Evolutionary conservation across 805 yeast species (phyloP), one percentile per base, ranked within the genome.

Genomic region (Ogataea neopini): DNA sequence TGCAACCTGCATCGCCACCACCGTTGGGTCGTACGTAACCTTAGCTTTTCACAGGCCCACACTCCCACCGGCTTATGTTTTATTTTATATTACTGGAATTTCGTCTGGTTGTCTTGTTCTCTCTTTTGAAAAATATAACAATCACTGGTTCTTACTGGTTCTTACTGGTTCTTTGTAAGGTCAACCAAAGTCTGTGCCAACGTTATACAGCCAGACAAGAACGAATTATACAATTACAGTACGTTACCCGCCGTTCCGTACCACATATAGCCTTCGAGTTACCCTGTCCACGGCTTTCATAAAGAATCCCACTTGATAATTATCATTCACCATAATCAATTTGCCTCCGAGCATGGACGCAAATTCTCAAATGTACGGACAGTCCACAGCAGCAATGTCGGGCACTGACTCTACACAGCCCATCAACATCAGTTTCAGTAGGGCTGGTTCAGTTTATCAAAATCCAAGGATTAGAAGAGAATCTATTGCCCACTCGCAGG

Each of bases 401-500:
- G 62, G 66, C 47, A 62, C 57, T 45, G 64, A 61, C 39, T 46
- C 60, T 6, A 47, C 63, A 14, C 73, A 70, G 47, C 75, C 75
- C 19, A 71, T 71, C 26, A 70, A 70, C 47, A 71, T 71, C 14
- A 58, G 67, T 19, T 67, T 68, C 36, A 64, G 67, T 43, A 57
- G 72, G 40, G 56, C 61, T 15, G 66, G 65, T 36, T 65, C 72
- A 53, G 57, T 75, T 59, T 52, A 76, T 59, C 69, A 67, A 38
- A 65, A 65, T 49, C 69, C 73, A n/a, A 67, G 82, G 53, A 79
- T 90, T 53, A 80, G 96, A 62, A 76, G 97, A 54, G 98, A 92
- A 60, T 83, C 91, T 48, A 82, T 94, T 49, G 97, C 97, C 25
- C 98, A 92, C 65, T 86, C 96, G 2, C 96, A 89, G 64, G 98